A percentile compares a stretch with the other conserved stretches of the same genome.
Evolutionary conservation across 805 yeast genomes (phyloP).

Genomic region (Candida patagonica): DNA sequence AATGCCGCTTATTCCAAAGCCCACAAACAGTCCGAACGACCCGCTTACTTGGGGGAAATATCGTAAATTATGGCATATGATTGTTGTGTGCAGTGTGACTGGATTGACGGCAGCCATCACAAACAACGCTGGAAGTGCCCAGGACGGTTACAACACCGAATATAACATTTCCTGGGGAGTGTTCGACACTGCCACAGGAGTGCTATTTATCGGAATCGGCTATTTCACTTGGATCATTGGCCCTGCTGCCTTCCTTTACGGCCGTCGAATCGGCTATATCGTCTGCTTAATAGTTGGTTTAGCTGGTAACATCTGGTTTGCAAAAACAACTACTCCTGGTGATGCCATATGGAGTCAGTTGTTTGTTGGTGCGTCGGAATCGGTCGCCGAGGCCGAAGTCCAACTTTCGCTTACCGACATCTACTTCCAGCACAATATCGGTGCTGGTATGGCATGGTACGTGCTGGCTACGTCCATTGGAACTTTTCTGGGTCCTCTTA

Average conservation of each 20-base stretch:
- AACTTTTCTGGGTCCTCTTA: conserved; percentile 67
- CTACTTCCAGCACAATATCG: conserved; percentile 68
- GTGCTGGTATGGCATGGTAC: conserved; percentile 60
- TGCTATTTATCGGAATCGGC: conserved; percentile 61
- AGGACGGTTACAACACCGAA: conserved; percentile 52
- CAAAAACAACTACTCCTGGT: conserved; percentile 38
- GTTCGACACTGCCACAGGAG: conserved; percentile 78
- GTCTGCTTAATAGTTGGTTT: conserved; percentile 53
- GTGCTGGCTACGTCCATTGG: conserved; percentile 72
- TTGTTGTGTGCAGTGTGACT: conserved; percentile 33
- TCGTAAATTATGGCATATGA: conserved; percentile 39
- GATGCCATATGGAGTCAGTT: conserved; percentile 72
- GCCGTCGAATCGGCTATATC: conserved; percentile 54
- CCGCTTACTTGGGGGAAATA: conserved; percentile 51
- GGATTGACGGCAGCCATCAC: conserved; percentile 47
- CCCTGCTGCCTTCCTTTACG: conserved; percentile 61
- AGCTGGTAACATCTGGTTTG: conserved; percentile 69
- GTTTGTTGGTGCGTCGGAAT: conserved; percentile 67
- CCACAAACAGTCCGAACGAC: conserved; percentile 59
- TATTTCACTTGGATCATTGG: conserved; percentile 54
- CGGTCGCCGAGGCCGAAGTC: conserved; percentile 71
- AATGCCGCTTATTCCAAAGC: conserved; percentile 54
- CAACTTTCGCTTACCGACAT: conserved; percentile 57
- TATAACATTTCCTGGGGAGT: conserved; percentile 56
- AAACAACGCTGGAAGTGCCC: conserved; percentile 66